phyloP scores from a whole-genome alignment of 1,284 basidiomycete genomes.

The Bondarzewia mesenterica region DNA sequence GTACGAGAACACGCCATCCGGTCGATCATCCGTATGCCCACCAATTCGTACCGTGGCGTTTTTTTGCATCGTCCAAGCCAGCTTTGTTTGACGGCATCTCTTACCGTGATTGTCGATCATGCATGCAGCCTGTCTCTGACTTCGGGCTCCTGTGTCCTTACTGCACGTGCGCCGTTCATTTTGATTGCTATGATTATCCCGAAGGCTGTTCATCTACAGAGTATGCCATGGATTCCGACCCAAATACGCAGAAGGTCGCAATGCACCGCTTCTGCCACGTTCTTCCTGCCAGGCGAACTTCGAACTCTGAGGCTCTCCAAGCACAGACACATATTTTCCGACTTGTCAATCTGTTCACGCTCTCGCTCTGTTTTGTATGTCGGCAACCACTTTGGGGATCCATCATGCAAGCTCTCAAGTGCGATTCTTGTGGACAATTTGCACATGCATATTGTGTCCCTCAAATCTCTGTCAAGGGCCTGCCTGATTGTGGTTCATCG shows the following conservation, averaged over 20 bases:
- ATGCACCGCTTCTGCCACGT: conserved; percentile 53
- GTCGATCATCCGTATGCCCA: conserved; percentile 39
- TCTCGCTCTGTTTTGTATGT: conserved; percentile 63
- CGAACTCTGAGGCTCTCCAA: conserved; percentile 17
- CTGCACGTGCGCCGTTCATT: conserved; percentile 59
- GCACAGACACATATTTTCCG: conserved; percentile 40
- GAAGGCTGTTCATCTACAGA: conserved; percentile 49
- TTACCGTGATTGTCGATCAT: conserved; percentile 44
- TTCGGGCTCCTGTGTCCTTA: conserved; percentile 61
- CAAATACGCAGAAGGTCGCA: conserved; percentile 44
- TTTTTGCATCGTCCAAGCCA: conserved; percentile 24
- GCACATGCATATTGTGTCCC: conserved; percentile 49
- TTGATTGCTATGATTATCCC: conserved; percentile 66
- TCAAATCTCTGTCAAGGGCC: conserved; percentile 11
- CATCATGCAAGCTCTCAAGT: conserved; percentile 54
- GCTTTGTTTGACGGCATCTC: conserved; percentile 27
- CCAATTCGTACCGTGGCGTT: conserved; percentile 64
- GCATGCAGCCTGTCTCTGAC: conserved; percentile 39
- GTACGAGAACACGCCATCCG: conserved; percentile 11
- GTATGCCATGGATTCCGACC: conserved; percentile 38
- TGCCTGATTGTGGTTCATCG: conserved; percentile 31
- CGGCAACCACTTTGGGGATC: conserved; percentile 66
- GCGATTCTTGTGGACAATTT: conserved; percentile 53
- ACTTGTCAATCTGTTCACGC: conserved; percentile 60
- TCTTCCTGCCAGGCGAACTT: conserved; percentile 24